Evolutionary conservation across 495 filamentous ascomycete species (phyloP), one percentile per base, ranked within the genome.

Genomic region (Hypomontagnella monticulosa): DNA sequence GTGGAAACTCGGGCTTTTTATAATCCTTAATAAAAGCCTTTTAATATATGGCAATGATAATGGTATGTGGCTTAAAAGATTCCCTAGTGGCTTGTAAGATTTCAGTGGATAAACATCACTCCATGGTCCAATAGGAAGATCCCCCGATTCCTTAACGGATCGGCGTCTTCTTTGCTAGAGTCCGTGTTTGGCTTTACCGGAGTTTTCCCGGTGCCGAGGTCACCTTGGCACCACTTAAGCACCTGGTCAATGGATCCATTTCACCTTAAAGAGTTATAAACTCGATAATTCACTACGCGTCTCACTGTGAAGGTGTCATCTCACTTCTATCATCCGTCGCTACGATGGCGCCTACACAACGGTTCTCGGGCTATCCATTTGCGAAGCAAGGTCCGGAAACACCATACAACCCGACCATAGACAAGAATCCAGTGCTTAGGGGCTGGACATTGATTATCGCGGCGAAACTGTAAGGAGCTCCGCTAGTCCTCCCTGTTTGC

Each of bases 371-470:
- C 15, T 74, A 74, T 30, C 71, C 71, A 18, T 48, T 60, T 2
- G 62, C 69, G 15, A 65, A 52, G 16, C 66, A 72, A 43, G 69
- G 69, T 4, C 69, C 71, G 1, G 60, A 67, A 11, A 66, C 65
- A 14, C 8, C 34, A 4, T 70, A 66, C 15, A 36, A 34, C 0
- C 47, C 58, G 9, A 27, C 16, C n/a, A 40, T 44, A 19, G 67
- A 74, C 11, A 60, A 67, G 42, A 74, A 74, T 23, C 72, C 72
- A 9, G 58, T 52, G 4, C 50, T 74, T 32, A 61, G 63, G 16
- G 72, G 72, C 50, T 74, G 70, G 72, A 37, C 63, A 2, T 49
- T 74, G 15, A 47, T 73, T 9, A 60, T 74, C 12, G 67, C 63
- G 0, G 56, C 66, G 36, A 71, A 66, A 8, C 57, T 67, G 72